Base-by-base conservation (phyloP, 2,329 filamentous ascomycete genomes). In the Alternaria longipes region DNA sequence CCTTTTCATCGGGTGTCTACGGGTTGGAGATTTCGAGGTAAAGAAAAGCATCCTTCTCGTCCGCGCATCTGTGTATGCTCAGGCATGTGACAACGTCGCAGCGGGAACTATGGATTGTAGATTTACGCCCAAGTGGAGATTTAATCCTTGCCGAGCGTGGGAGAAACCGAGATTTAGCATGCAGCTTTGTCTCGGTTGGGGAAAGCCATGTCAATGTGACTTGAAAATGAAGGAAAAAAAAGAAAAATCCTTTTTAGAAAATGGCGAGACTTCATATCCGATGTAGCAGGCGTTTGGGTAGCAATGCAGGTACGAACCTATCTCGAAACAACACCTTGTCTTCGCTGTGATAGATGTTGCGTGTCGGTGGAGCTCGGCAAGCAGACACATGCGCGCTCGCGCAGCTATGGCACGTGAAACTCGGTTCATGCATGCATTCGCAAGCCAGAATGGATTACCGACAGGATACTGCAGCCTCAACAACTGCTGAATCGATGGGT, bases 301-400 rank as follows among this genome's bases (percentile, higher is more conserved):
- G 57, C 57, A 59, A 32, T 51, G 57, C 57, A 59, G 57, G 45
- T 59, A 59, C 57, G 38, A 51, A 59, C 38, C 52, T 56, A 14
- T 36, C 34, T 47, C 34, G 47, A 49, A 50, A 56, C 36, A 56
- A 30, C 51, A 32, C 47, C 26, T 52, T 32, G 38, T 32, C 46
- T 47, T 36, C n/a, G 40, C 40, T 52, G 47, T 22, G 40, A 42
- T 52, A n/a, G 30, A 56, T 47, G 24, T 56, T 49, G 30, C 56
- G 49, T 51, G 42, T 49, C 57, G 57, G 57, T 42, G 46, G 52
- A 59, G 57, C 52, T 59, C 57, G 57, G 57, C 57, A 44, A 56
- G 45, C 30, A 38, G 16, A 52, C 32, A 36, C 22, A 40, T 52
- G 46, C 30, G 46, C 46, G 30, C 46, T 32, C 46, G 32, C 46